phyloP scores from a whole-genome alignment of 2,329 filamentous ascomycete genomes.

The Amauroascus niger region DNA sequence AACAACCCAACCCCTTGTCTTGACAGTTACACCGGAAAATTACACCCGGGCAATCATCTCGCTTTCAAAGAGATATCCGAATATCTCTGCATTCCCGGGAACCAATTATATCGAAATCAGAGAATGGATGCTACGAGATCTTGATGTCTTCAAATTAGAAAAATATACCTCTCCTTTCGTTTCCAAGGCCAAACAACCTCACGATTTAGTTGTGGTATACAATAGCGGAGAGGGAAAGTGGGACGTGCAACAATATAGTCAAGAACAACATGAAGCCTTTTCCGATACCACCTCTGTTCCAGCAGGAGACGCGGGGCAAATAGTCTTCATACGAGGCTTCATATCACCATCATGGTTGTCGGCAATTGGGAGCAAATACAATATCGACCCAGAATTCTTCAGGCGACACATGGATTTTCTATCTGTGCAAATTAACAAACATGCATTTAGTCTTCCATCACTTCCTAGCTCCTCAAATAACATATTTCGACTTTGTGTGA shows the following conservation, averaged over 20 bases:
- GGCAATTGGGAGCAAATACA: slow-evolving; percentile 3
- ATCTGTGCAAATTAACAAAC: not conserved
- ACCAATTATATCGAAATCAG: slow-evolving; percentile 1
- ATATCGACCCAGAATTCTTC: slow-evolving; percentile 5
- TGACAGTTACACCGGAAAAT: slow-evolving; percentile 6
- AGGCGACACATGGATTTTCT: slow-evolving; percentile 5
- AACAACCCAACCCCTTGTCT: too few relatives aligned
- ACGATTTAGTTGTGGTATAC: slow-evolving; percentile 4
- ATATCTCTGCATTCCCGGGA: slow-evolving; percentile 6
- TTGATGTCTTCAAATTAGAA: not conserved
- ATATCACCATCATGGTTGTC: slow-evolving; percentile 3
- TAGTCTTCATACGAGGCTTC: slow-evolving; percentile 4
- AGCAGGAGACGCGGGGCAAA: not conserved
- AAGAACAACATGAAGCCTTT: slow-evolving; percentile 3
- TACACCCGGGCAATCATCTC: slow-evolving; percentile 10
- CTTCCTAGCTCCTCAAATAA: slow-evolving; percentile 2
- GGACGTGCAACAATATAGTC: slow-evolving; percentile 3
- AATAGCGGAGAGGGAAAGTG: not conserved
- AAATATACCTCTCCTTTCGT: not conserved
- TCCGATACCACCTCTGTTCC: not conserved
- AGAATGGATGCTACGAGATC: slow-evolving; percentile 5
- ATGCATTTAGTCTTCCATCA: slow-evolving; percentile 1
- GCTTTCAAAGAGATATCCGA: slow-evolving; percentile 7
- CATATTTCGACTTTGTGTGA: slow-evolving; percentile 7
- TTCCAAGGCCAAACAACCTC: not conserved